phyloP scores from a whole-genome alignment of 768 basidiomycete species.

The Stropharia rugosoannulata region DNA sequence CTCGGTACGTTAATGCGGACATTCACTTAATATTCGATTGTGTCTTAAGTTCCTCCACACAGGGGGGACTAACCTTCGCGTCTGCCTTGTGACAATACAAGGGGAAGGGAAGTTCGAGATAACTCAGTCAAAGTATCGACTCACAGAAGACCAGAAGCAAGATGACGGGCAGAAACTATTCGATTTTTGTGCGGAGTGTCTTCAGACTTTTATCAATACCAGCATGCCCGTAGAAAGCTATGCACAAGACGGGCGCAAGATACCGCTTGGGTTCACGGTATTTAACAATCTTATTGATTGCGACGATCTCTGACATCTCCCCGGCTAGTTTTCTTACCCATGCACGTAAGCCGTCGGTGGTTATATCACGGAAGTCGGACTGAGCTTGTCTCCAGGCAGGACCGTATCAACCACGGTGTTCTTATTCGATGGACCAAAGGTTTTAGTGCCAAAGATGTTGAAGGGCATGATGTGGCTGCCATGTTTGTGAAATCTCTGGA shows the following conservation, averaged over 20 bases:
- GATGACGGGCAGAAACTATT: constrained; percentile 95
- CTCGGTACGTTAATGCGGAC: constrained; percentile 54
- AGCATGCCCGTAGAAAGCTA: constrained; percentile 55
- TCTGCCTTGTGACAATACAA: constrained; percentile 90
- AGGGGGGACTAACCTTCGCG: constrained; percentile 98
- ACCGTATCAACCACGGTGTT: constrained; percentile 88
- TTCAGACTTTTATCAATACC: constrained; percentile 84
- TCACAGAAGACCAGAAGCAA: constrained; percentile 97
- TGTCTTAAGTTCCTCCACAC: not conserved
- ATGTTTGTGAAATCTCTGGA: constrained; percentile 87
- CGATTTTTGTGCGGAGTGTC: constrained; percentile 95
- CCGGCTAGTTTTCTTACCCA: constrained; percentile 85
- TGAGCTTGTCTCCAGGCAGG: constrained; percentile 59
- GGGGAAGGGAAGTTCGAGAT: constrained; percentile 97
- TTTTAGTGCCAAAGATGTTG: constrained; percentile 88
- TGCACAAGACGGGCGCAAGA: constrained; percentile 48
- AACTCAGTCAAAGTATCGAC: constrained; percentile 95
- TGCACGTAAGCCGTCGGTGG: constrained; percentile 63
- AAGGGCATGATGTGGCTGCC: constrained; percentile 88
- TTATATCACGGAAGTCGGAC: not conserved
- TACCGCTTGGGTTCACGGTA: constrained; percentile 94
- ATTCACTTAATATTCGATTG: not conserved
- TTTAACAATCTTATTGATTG: constrained; percentile 26
- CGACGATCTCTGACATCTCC: constrained; percentile 6
- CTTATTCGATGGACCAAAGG: constrained; percentile 99